A percentile compares a stretch with the other conserved stretches of the same genome.
Evolutionary conservation across 768 basidiomycete genomes (phyloP).

Genomic region (Mycena albidolilacea): DNA sequence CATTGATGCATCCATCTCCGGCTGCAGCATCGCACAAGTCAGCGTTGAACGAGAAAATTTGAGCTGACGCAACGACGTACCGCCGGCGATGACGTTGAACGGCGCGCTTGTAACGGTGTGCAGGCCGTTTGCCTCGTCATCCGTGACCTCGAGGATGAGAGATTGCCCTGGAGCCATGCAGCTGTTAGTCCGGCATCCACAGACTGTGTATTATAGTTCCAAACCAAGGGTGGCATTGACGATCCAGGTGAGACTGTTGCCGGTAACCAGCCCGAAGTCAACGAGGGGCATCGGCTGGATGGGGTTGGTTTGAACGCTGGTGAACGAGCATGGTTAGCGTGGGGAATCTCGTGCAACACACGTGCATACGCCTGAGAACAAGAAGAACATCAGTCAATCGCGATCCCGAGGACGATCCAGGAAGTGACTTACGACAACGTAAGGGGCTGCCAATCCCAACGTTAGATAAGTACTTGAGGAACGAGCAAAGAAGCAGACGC

Average conservation of each 20-base stretch:
- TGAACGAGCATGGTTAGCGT: conserved; percentile 4
- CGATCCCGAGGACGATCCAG: not conserved
- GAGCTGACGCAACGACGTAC: not conserved
- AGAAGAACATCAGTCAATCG: not conserved
- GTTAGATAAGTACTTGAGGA: not conserved
- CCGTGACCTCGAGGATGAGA: conserved; percentile 15
- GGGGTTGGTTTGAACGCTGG: conserved; percentile 22
- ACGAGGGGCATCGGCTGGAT: conserved; percentile 5
- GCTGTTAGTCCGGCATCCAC: conserved; percentile 3
- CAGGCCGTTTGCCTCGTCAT: not conserved
- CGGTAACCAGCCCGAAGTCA: not conserved
- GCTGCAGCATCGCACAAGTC: not conserved
- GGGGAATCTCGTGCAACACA: conserved; percentile 13
- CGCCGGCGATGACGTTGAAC: not conserved
- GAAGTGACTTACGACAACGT: conserved; percentile 18
- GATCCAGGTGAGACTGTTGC: conserved; percentile 11
- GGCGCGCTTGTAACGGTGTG: conserved; percentile 7
- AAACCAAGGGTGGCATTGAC: conserved; percentile 19
- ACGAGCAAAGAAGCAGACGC: conserved; percentile 7
- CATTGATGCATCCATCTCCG: not conserved
- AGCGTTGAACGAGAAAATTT: not conserved
- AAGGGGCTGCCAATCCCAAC: conserved; percentile 12
- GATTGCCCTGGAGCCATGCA: conserved; percentile 4
- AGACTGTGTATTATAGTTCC: conserved; percentile 10
- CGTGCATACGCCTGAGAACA: conserved; percentile 21